A percentile compares a stretch with the other conserved stretches of the same genome.
Conservation (phyloP, 495 filamentous ascomycete species). For the Pseudomonodictys pantanalensis region DNA sequence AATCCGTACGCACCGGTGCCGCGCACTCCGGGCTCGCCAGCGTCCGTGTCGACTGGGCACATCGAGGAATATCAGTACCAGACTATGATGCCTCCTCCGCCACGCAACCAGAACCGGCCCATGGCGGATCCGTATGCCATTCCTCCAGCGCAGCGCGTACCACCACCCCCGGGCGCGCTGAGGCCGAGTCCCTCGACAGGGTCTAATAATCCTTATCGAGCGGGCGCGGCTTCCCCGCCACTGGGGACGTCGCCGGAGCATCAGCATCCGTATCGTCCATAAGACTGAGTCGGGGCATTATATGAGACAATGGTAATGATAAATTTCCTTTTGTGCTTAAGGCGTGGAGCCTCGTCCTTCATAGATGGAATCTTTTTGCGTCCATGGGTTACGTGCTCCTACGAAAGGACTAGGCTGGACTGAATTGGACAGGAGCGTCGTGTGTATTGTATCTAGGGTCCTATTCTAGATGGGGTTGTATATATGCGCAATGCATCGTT, state of each 20-base stretch:
- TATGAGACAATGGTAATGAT: no score
- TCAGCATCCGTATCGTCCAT: not conserved
- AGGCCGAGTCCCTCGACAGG: not conserved
- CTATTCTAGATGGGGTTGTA: not conserved
- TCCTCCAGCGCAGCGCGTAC: not conserved
- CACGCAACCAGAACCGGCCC: conserved; percentile 2
- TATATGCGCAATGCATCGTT: no score
- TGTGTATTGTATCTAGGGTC: not conserved
- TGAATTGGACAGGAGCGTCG: not conserved
- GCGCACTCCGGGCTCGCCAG: conserved; percentile 13
- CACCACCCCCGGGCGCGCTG: not conserved
- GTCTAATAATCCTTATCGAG: not conserved
- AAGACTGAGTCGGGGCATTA: not conserved
- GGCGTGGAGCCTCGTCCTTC: no score
- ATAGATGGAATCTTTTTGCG: no score
- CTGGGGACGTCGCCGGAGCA: not conserved
- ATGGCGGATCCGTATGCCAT: not conserved
- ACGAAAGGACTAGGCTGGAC: no score
- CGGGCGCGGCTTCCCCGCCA: no score
- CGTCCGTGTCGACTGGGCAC: conserved; percentile 17
- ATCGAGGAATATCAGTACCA: conserved; percentile 28
- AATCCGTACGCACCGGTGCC: conserved; percentile 21
- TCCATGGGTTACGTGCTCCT: no score
- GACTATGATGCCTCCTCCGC: conserved; percentile 15
- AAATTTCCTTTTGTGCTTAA: no score